These are phyloP conservation scores for Pezicula radicicola DNA, from an alignment of 2,329 filamentous ascomycete species.

Conservation along the genomic window DNA sequence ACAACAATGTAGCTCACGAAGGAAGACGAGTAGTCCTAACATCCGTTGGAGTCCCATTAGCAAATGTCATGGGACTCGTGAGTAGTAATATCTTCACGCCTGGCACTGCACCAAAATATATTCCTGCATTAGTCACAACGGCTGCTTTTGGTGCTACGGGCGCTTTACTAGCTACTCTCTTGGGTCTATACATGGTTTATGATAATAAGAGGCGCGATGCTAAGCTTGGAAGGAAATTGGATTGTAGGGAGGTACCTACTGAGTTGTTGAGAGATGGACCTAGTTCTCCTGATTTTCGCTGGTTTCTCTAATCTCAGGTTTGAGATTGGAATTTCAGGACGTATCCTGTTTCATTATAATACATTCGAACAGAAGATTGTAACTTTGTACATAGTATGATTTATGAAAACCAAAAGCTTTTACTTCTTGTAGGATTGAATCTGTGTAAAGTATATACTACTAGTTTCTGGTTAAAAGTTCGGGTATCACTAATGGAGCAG, in stretches of 20 bases:
- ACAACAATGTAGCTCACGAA: conserved; percentile 66
- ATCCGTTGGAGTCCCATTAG: conserved; percentile 57
- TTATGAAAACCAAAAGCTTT: too few species aligned
- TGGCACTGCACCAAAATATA: conserved; percentile 64
- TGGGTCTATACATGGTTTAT: conserved; percentile 61
- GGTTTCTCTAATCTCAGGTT: conserved; percentile 43
- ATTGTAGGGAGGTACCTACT: conserved; percentile 49
- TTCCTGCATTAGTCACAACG: conserved; percentile 62
- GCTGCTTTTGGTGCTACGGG: conserved; percentile 63
- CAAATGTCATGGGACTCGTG: conserved; percentile 68
- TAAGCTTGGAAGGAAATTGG: conserved; percentile 20
- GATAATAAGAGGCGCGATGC: conserved; percentile 36
- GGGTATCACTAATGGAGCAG: too few species aligned
- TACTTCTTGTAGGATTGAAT: too few species aligned
- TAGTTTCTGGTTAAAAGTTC: too few species aligned
- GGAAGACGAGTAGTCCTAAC: conserved; percentile 59
- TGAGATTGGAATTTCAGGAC: not conserved
- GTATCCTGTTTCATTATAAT: not conserved
- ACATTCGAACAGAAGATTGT: not conserved
- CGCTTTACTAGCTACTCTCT: conserved; percentile 46
- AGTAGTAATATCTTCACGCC: conserved; percentile 65
- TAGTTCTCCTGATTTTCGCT: conserved; percentile 49
- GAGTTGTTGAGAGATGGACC: conserved; percentile 53
- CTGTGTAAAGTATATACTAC: too few species aligned
- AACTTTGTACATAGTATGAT: too few species aligned